These are phyloP conservation scores for Pyrus communis DNA, from an alignment of 306 rosid genomes.

Conservation along the genomic window DNA sequence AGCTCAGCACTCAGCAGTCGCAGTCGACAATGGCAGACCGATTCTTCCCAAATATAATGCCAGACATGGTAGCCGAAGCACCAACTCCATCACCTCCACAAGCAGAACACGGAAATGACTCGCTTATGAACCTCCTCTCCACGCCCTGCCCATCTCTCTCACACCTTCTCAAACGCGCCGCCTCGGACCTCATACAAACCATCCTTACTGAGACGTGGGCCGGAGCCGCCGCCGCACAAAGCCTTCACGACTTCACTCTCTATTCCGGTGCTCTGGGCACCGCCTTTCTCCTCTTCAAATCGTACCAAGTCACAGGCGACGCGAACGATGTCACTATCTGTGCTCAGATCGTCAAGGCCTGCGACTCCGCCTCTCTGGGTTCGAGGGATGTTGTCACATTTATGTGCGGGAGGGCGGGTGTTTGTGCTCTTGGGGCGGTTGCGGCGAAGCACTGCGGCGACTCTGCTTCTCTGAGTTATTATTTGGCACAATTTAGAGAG, in stretches of 20 bases:
- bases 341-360: constrained; percentile 53
- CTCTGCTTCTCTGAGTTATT: constrained; percentile 32
- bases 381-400: constrained; percentile 66
- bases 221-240: constrained; percentile 29
- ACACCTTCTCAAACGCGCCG: constrained; percentile 62
- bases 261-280: constrained; percentile 69
- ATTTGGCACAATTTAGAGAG: constrained; percentile 51
- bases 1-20: background rate
- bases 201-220: constrained; percentile 56
- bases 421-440: constrained; percentile 74
- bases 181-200: constrained; percentile 71
- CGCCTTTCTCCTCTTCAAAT: constrained; percentile 55
- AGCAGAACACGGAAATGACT: constrained; percentile 27
- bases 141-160: constrained; percentile 49
- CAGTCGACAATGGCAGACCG: constrained; percentile 46
- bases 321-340: constrained; percentile 50
- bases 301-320: constrained; percentile 40
- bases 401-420: constrained; percentile 71
- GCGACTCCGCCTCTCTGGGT: constrained; percentile 48
- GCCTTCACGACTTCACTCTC: constrained; percentile 44
- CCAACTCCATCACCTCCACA: constrained; percentile 20
- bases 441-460: constrained; percentile 48
- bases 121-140: constrained; percentile 49
- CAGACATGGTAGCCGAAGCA: constrained; percentile 50
- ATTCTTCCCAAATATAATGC: constrained; percentile 53